These are phyloP conservation scores for Penicillium antarcticum DNA, from an alignment of 495 filamentous ascomycete species.

Conservation along the genomic window DNA sequence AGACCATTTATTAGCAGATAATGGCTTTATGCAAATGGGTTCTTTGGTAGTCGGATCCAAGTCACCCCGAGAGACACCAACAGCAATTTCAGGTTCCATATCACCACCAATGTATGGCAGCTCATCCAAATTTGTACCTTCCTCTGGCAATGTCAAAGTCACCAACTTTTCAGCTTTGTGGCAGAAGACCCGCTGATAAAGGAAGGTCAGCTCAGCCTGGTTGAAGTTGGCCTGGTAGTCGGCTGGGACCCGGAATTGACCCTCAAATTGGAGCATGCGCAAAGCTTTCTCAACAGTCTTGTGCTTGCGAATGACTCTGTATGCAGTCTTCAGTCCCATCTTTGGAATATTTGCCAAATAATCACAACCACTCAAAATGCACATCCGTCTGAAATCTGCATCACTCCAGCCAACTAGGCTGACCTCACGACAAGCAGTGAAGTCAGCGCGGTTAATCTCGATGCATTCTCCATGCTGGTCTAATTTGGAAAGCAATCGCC, in stretches of 20 bases:
- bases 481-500: conserved; percentile 86
- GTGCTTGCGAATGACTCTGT: conserved; percentile 84
- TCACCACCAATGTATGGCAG: conserved; percentile 77
- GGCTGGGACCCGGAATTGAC: conserved; percentile 71
- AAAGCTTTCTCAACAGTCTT: conserved; percentile 82
- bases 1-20: conserved; percentile 19
- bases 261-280: conserved; percentile 79
- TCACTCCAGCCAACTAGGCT: conserved; percentile 91
- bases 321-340: conserved; percentile 90
- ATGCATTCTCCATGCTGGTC: conserved; percentile 91
- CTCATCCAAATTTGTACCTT: conserved; percentile 56
- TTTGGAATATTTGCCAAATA: conserved; percentile 80
- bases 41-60: conserved; percentile 87
- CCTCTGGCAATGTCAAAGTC: conserved; percentile 61
- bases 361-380: conserved; percentile 96
- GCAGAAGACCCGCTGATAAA: conserved; percentile 92
- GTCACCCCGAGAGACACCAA: conserved; percentile 77
- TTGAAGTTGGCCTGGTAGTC: conserved; percentile 75
- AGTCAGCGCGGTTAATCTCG: conserved; percentile 83
- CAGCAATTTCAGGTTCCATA: conserved; percentile 65
- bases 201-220: conserved; percentile 87
- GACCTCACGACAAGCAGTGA: conserved; percentile 82
- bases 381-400: conserved; percentile 88
- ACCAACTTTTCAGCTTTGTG: conserved; percentile 67
- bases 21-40: conserved; percentile 49